Conservation (phyloP, 345 rosid genomes). For the Rhodamnia argentea region DNA sequence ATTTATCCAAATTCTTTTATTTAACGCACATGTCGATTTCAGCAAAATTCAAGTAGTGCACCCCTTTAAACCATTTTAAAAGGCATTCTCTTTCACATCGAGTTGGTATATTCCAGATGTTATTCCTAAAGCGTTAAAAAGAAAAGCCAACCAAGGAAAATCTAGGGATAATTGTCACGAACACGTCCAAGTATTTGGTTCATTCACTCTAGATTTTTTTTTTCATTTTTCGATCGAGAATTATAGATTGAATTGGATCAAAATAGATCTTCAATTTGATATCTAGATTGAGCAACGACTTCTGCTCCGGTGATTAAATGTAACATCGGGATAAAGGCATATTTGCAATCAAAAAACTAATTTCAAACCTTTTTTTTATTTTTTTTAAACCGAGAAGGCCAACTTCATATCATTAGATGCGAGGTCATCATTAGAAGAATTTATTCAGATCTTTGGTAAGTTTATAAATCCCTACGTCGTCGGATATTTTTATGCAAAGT, state of each 20-base stretch:
- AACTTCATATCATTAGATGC: no score
- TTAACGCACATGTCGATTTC: background rate
- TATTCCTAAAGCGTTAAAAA: background rate
- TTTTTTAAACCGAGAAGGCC: no score
- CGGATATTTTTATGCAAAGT: no score
- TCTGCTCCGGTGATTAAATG: background rate
- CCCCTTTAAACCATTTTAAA: background rate
- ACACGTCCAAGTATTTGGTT: background rate
- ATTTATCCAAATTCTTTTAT: background rate
- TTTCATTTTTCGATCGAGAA: background rate
- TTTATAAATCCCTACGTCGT: no score
- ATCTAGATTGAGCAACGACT: background rate
- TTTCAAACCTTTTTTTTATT: no score
- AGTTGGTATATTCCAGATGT: background rate
- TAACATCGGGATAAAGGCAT: background rate
- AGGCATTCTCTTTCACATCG: background rate
- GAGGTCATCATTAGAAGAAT: no score
- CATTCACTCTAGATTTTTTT: background rate
- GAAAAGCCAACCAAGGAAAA: background rate
- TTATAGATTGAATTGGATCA: fast-evolving
- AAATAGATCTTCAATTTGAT: background rate
- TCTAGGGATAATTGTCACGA: background rate
- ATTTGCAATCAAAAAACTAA: no score
- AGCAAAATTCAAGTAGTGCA: background rate
- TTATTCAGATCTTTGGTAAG: no score